Evolutionary conservation across 2,329 filamentous ascomycete genomes (phyloP), one percentile per base, ranked within the genome.

Genomic region (Hortaea werneckii): DNA sequence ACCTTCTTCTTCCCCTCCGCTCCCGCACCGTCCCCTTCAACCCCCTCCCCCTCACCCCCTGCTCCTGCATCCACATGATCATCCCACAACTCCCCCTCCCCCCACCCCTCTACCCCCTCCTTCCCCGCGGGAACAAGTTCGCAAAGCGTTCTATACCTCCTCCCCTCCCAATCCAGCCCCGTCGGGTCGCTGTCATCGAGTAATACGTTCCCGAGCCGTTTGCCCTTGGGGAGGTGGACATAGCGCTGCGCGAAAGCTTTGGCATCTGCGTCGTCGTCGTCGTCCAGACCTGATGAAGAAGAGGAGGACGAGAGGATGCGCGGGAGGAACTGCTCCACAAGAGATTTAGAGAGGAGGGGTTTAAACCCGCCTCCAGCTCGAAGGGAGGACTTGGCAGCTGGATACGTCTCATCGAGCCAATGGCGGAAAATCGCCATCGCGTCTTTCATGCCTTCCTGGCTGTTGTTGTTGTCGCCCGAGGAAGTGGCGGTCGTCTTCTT

Each of bases 321-420:
- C 1, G 47, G 40, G 20, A 56, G 29, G 37, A 54, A 53, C 28
- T 41, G 42, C 44, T 51, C 44, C 3, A 61, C 44, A 7, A 40
- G 29, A 27, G 55, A 52, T 45, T 62, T 63, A 28, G 50, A 53
- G 5, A 62, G 48, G 34, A 63, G 29, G 1, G 60, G 59, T 37
- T 59, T 61, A 49, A 61, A 59, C n/a, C 57, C 56, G 6, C 48
- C 52, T 5, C 47, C 52, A 6, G 45, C 53, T 41, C 58, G 44
- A 29, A 61, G 37, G 1, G 45, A 48, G 1, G 48, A 54, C 42
- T 54, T 56, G 13, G 49, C 32, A 5, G 50, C 50, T 4, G 57
- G 58, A 42, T 63, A 62, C 6, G 58, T 61, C 6, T 49, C 50
- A 10, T 61, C 56, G 2, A 60, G 44, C 60, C 59, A 63, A 6